Evolutionary conservation across 2,329 filamentous ascomycete species (phyloP).

Genomic region (Rhynchosporium graminicola): DNA sequence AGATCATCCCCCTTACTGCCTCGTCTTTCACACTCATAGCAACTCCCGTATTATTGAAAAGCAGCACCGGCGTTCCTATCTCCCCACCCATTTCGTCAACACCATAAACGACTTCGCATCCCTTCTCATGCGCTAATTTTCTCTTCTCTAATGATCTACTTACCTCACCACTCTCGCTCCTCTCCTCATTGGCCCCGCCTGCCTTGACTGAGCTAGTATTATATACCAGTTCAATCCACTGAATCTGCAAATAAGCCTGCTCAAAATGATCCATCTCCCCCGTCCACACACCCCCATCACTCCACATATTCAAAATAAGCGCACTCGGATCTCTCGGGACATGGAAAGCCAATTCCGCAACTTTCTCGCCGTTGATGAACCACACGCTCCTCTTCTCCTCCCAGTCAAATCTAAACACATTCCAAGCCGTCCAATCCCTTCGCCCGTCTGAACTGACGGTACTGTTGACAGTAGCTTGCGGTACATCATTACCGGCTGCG

Average conservation of each 20-base stretch:
- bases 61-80: slow-evolving; percentile 33
- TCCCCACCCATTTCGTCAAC: slow-evolving; percentile 35
- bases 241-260: slow-evolving; percentile 37
- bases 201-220: slow-evolving; percentile 35
- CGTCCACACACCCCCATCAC: slow-evolving; percentile 38
- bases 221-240: slow-evolving; percentile 40
- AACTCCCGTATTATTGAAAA: slow-evolving; percentile 33
- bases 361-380: slow-evolving; percentile 37
- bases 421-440: slow-evolving; percentile 37
- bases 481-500: slow-evolving; percentile 26
- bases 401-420: slow-evolving; percentile 39
- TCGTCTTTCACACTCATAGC: slow-evolving; percentile 22
- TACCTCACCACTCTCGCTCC: slow-evolving; percentile 19
- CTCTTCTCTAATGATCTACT: slow-evolving; percentile 28
- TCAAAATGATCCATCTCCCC: slow-evolving; percentile 37
- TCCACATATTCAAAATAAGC: slow-evolving; percentile 40
- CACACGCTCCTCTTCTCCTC: slow-evolving; percentile 36
- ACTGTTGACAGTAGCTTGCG: slow-evolving; percentile 33
- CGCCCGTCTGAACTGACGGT: slow-evolving; percentile 21
- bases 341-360: slow-evolving; percentile 37
- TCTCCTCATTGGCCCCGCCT: slow-evolving; percentile 19
- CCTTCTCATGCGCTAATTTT: slow-evolving; percentile 22
- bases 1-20: slow-evolving; percentile 23
- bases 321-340: slow-evolving; percentile 33
- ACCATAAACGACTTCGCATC: slow-evolving; percentile 36